Base-by-base conservation (phyloP, 2,329 filamentous ascomycete genomes). In the Ceratocystis destructans region DNA sequence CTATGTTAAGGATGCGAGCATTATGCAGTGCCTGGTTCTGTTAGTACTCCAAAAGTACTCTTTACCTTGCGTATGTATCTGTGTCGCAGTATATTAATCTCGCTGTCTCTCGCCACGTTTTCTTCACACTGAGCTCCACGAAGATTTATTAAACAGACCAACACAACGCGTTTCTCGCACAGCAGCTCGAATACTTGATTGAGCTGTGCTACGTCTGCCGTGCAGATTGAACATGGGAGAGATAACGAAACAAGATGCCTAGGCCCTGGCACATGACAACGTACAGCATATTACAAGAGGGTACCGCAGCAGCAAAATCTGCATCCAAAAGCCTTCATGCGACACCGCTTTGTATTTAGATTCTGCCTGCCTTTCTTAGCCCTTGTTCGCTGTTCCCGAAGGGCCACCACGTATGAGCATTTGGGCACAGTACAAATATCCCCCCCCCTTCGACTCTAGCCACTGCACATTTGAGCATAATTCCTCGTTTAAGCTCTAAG, bases 211-310 rank as follows among this genome's bases (percentile, higher is more conserved):
- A 59, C 55, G 25, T 59, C 17, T 17, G 31, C 8, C 31, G 31
- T 59, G 28, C 17, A 33, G 25, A 37, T n/a, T 59, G 1, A 20
- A 33, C 55, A 25, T 33, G 55, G 17, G 28, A 33, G 31, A 59
- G 55, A 37, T 33, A 33, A 59, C 31, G 8, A 33, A 17, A n/a
- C 25, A n/a, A n/a, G 25, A 59, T 59, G 7, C 33, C 8, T 5
- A 59, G 17, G 55, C 55, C 55, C 55, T 59, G 22, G 55, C 25
- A 33, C 55, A 59, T 33, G 55, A 59, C 55, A 37, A 33, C 31
- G 31, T 33, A 37, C 55, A 59, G 55, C 55, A 59, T 59, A 17
- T 17, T 59, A 59, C 17, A 59, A 31, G 12, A 59, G 55, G 8
- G 25, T n/a, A 59, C 25, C 3, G 55, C 55, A 59, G 55, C 55